Conservation (phyloP, 495 filamentous ascomycete species). For the Penicillium pancosmium region DNA sequence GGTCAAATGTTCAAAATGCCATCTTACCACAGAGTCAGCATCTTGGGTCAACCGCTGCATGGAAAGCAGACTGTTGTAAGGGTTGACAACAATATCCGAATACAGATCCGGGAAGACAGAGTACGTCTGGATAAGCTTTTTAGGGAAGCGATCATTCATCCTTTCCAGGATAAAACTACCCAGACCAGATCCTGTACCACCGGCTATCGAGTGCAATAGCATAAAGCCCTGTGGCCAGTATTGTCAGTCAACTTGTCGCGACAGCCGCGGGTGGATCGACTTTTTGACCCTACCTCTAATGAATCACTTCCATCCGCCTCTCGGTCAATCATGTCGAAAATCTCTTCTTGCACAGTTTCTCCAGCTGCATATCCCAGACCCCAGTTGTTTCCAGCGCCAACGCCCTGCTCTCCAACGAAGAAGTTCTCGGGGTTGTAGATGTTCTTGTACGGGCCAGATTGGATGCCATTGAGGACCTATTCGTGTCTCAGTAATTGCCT, state of each 20-base stretch:
- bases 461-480: constrained; percentile 88
- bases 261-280: neutral
- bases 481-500: constrained; percentile 8
- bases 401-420: constrained; percentile 87
- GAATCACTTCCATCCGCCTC: constrained; percentile 98
- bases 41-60: constrained; percentile 92
- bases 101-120: constrained; percentile 95
- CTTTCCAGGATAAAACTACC: constrained; percentile 94
- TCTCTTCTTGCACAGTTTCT: constrained; percentile 90
- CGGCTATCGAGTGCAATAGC: constrained; percentile 96
- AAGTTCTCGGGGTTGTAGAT: constrained; percentile 99
- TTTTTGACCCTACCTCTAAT: constrained; percentile 64
- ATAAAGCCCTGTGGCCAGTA: constrained; percentile 74
- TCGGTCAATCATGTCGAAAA: constrained; percentile 99
- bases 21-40: constrained; percentile 83
- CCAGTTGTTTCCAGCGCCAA: constrained; percentile 97
- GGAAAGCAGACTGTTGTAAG: constrained; percentile 93
- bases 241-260: neutral
- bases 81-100: constrained; percentile 94
- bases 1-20: neutral
- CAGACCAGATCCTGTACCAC: constrained; percentile 91
- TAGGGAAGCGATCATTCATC: constrained; percentile 96
- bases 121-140: constrained; percentile 98
- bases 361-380: constrained; percentile 92
- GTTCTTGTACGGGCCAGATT: constrained; percentile 90